A percentile compares a stretch with the other conserved stretches of the same genome.
phyloP scores from a whole-genome alignment of 192 early-diverging fungal genomes.

The Podila epicladia region DNA sequence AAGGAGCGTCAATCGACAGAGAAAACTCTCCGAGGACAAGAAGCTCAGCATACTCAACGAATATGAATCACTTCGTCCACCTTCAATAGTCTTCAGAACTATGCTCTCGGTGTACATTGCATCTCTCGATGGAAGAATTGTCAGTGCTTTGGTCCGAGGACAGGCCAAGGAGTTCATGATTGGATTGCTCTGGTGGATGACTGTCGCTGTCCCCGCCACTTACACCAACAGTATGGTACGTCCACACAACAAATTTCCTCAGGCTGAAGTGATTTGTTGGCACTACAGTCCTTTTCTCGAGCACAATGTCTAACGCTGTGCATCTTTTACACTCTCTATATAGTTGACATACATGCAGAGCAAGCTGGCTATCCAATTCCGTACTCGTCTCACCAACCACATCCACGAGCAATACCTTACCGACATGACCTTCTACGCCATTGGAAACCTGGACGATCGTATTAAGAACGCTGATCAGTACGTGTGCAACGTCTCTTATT shows the following conservation, averaged over 20 bases:
- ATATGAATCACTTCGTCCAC: not conserved
- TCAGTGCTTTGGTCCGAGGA: slow-evolving; percentile 79
- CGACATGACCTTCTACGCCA: slow-evolving; percentile 94
- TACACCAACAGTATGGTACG: slow-evolving; percentile 94
- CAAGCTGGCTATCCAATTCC: slow-evolving; percentile 81
- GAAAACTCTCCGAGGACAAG: no score
- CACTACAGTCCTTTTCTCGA: not conserved
- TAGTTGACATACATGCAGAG: slow-evolving; percentile 80
- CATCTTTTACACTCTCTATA: not conserved
- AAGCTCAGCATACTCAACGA: not conserved
- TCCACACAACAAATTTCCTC: not conserved
- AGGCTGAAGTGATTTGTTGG: not conserved
- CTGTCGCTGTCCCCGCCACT: slow-evolving; percentile 93
- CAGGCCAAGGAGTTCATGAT: slow-evolving; percentile 83
- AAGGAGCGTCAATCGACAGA: not conserved
- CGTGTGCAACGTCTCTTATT: slow-evolving; percentile 19
- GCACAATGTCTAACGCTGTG: not conserved
- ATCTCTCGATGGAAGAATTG: slow-evolving; percentile 85
- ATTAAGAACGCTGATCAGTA: slow-evolving; percentile 92
- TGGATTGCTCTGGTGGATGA: slow-evolving; percentile 93
- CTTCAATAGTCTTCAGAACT: slow-evolving; percentile 76
- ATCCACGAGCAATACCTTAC: slow-evolving; percentile 87
- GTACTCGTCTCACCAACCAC: slow-evolving; percentile 88
- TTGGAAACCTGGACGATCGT: slow-evolving; percentile 93
- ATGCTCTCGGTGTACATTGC: slow-evolving; percentile 93